These are phyloP conservation scores for Streptanthus diversifolius DNA, from an alignment of 345 rosid species.

Conservation along the genomic window DNA sequence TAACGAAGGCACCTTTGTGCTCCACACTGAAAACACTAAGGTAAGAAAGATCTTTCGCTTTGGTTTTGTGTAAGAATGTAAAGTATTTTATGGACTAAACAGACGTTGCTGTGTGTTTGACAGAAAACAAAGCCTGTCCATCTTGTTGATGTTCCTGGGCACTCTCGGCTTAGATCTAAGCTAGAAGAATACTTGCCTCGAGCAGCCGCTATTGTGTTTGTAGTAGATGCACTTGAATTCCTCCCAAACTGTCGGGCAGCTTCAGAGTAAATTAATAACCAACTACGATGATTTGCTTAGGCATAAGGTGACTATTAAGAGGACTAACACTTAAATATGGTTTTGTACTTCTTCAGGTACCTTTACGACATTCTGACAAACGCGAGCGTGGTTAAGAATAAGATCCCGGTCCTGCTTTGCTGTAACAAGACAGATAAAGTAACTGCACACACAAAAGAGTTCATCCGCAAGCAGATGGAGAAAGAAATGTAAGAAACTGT, in stretches of 20 bases:
- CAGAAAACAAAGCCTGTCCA: constrained; percentile 69
- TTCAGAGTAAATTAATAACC: constrained; percentile 51
- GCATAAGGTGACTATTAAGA: not conserved
- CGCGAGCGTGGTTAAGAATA: constrained; percentile 63
- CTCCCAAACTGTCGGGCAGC: constrained; percentile 60
- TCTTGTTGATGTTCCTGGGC: constrained; percentile 91
- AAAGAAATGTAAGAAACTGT: constrained; percentile 68
- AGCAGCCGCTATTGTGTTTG: constrained; percentile 80
- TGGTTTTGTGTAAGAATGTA: not conserved
- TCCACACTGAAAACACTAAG: constrained; percentile 61
- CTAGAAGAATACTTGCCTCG: constrained; percentile 73
- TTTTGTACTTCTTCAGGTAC: constrained; percentile 45
- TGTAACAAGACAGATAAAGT: constrained; percentile 92
- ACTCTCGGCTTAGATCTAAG: constrained; percentile 73
- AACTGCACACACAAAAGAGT: constrained; percentile 85
- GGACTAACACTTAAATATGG: not conserved
- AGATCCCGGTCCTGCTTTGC: constrained; percentile 66
- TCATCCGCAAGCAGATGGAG: constrained; percentile 79
- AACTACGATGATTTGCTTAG: not conserved
- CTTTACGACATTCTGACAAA: constrained; percentile 82
- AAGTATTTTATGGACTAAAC: not conserved
- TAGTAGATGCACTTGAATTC: constrained; percentile 85
- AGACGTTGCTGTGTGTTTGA: not conserved
- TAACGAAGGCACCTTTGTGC: constrained; percentile 67
- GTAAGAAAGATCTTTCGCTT: constrained; percentile 31